A percentile compares a stretch with the other conserved stretches of the same genome.
These are phyloP conservation scores for Sporothrix variecibatus DNA, from an alignment of 2,329 filamentous ascomycete species.

Conservation along the genomic window DNA sequence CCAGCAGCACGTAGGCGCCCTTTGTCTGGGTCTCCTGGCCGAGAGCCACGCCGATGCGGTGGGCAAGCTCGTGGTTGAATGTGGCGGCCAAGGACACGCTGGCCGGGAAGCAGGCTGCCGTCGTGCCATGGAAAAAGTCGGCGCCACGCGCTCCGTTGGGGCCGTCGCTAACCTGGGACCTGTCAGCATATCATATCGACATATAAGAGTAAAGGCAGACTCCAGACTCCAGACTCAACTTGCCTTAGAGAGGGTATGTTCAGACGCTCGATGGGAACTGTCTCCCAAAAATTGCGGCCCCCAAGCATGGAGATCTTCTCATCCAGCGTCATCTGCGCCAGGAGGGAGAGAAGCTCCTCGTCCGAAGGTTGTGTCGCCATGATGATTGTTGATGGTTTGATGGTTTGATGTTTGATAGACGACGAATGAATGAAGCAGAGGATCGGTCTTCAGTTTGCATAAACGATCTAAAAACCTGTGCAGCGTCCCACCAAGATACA, in stretches of 20 bases:
- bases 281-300: neutral
- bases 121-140: neutral
- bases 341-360: too few relatives aligned
- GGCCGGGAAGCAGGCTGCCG: slow-evolving; percentile 9
- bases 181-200: too few relatives aligned
- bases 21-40: slow-evolving; percentile 61
- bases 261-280: neutral
- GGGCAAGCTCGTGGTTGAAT: slow-evolving; percentile 57
- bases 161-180: neutral
- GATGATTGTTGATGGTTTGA: too few relatives aligned
- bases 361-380: too few relatives aligned
- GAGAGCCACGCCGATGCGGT: slow-evolving; percentile 55
- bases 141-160: neutral
- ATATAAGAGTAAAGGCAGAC: too few relatives aligned
- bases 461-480: too few relatives aligned
- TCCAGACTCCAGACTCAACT: too few relatives aligned
- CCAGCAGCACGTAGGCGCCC: slow-evolving; percentile 59
- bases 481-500: too few relatives aligned
- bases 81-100: slow-evolving; percentile 49
- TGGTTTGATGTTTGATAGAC: too few relatives aligned
- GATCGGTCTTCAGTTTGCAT: too few relatives aligned
- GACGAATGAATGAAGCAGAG: too few relatives aligned
- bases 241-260: neutral
- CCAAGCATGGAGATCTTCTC: slow-evolving; percentile 8
- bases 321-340: neutral